These are phyloP conservation scores for Heimioporus sp. DNA, from an alignment of 768 basidiomycete species.

Conservation along the genomic window DNA sequence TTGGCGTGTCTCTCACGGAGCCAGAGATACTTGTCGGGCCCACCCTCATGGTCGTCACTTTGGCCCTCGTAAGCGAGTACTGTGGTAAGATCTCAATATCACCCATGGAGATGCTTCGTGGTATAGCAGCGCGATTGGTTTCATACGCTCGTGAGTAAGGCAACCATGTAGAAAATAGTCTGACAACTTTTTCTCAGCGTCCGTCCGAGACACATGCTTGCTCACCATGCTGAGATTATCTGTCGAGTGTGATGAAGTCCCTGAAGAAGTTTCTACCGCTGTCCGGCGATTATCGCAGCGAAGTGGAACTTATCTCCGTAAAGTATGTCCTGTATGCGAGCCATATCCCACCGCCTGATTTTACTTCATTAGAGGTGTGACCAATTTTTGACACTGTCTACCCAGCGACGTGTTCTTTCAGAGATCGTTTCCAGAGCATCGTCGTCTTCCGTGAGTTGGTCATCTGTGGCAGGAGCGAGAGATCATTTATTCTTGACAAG, in stretches of 20 bases:
- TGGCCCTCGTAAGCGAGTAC: constrained; percentile 67
- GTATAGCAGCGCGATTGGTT: constrained; percentile 41
- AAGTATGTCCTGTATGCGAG: constrained; percentile 38
- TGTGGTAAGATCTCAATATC: constrained; percentile 49
- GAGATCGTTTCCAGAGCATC: constrained; percentile 46
- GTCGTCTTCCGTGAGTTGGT: constrained; percentile 53
- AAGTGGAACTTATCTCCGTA: constrained; percentile 54
- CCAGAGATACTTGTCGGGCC: constrained; percentile 41
- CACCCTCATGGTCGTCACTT: constrained; percentile 63
- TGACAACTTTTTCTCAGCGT: constrained; percentile 38
- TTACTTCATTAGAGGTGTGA: constrained; percentile 56
- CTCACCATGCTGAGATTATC: constrained; percentile 69
- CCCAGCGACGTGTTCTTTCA: constrained; percentile 43
- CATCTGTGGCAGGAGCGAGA: background rate
- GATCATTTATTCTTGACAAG: constrained; percentile 35
- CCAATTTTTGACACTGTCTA: constrained; percentile 55
- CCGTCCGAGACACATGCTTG: constrained; percentile 72
- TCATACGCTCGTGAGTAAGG: constrained; percentile 43
- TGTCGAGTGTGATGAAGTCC: constrained; percentile 55
- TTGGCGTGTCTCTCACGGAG: constrained; percentile 46
- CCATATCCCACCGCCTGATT: constrained; percentile 1
- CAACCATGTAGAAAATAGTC: constrained; percentile 7
- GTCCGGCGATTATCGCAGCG: constrained; percentile 44
- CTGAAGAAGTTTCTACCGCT: constrained; percentile 39
- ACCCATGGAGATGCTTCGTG: constrained; percentile 46